Evolutionary conservation across 305 asterid genomes (phyloP).

Genomic region (Stenogyne calaminthoides): DNA sequence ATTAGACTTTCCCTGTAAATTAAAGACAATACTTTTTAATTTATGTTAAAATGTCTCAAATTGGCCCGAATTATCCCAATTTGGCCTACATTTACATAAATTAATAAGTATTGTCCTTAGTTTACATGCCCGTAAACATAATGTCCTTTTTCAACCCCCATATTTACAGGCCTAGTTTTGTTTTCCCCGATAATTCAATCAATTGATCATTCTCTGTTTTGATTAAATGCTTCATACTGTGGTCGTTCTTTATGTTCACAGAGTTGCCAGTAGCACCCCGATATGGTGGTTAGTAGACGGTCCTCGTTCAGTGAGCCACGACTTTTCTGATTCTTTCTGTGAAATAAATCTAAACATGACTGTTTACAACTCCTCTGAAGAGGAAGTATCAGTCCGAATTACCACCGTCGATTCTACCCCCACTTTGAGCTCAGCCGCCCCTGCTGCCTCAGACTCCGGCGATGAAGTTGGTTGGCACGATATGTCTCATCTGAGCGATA

Average conservation of each 20-base stretch:
- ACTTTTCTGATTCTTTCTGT: constrained; percentile 65
- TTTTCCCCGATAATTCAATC: neutral
- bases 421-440: constrained; percentile 30
- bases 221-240: neutral
- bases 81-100: too few species aligned
- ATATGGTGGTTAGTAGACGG: constrained; percentile 87
- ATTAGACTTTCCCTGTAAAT: too few species aligned
- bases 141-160: too few species aligned
- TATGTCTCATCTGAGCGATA: constrained; percentile 50
- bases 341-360: constrained; percentile 70
- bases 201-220: neutral
- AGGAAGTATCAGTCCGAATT: constrained; percentile 51
- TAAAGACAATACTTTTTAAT: too few species aligned
- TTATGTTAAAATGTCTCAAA: too few species aligned
- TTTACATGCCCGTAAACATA: too few species aligned
- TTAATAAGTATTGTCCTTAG: too few species aligned
- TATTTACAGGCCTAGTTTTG: too few species aligned
- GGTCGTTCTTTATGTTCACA: constrained; percentile 29
- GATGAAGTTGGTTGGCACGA: constrained; percentile 91
- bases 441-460: constrained; percentile 45
- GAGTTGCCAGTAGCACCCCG: constrained; percentile 68
- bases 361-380: constrained; percentile 71
- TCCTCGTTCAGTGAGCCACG: constrained; percentile 60
- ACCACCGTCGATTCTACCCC: constrained; percentile 54
- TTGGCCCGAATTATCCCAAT: too few species aligned